Conservation (phyloP, 2,329 filamentous ascomycete genomes). For the Alternaria sp. region DNA sequence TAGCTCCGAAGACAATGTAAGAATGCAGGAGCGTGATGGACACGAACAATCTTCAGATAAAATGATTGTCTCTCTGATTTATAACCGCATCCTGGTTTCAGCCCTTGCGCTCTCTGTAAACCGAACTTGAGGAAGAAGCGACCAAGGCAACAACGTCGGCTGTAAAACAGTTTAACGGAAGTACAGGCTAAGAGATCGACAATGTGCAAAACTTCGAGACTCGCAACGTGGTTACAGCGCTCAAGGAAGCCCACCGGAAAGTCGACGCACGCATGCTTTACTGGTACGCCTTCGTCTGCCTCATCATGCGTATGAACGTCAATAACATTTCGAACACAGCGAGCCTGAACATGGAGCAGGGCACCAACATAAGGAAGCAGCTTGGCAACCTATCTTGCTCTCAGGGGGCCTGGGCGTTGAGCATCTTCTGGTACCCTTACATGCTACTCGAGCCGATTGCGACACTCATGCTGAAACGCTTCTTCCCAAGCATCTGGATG, state of each 20-base stretch:
- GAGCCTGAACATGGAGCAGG: slow-evolving; percentile 49
- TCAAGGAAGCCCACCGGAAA: slow-evolving; percentile 40
- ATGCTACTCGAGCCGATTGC: slow-evolving; percentile 43
- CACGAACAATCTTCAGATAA: no score
- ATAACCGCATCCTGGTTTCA: no score
- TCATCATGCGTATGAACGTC: slow-evolving; percentile 45
- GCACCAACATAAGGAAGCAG: slow-evolving; percentile 45
- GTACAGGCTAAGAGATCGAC: no score
- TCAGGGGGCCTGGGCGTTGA: slow-evolving; percentile 48
- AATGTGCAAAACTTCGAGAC: no score
- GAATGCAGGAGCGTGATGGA: no score
- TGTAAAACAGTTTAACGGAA: no score
- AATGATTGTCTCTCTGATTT: no score
- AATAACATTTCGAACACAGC: slow-evolving; percentile 48
- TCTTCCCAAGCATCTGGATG: slow-evolving; percentile 36
- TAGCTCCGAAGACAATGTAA: no score
- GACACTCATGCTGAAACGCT: slow-evolving; percentile 33
- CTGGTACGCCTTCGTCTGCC: slow-evolving; percentile 47
- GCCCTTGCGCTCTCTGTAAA: no score
- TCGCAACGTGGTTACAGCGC: slow-evolving; percentile 7
- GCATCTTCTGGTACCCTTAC: slow-evolving; percentile 50
- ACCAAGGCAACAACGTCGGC: no score
- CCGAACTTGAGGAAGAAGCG: no score
- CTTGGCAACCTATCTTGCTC: slow-evolving; percentile 42
- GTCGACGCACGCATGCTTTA: slow-evolving; percentile 39